Evolutionary conservation across 2,329 filamentous ascomycete genomes (phyloP), one percentile per base, ranked within the genome.

Genomic region (Fusarium brevicatenulatum): DNA sequence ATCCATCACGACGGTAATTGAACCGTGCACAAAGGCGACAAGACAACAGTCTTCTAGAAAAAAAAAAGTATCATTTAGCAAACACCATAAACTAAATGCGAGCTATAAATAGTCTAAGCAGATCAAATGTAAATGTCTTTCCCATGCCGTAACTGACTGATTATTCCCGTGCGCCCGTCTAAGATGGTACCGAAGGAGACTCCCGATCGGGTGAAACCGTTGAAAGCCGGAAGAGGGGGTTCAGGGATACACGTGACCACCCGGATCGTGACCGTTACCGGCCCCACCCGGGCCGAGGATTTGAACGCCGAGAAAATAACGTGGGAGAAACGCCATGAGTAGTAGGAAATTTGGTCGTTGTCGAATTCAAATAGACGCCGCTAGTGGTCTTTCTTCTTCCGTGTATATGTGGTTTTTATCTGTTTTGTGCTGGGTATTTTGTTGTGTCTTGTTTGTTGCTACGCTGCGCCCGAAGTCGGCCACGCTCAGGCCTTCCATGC

Each of bases 401-500:
- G 47, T 49, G 28, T 55, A 53, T 64, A 28, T 47, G 47, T 42
- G 49, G 30, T 11, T 42, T 50, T 40, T 16, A 30, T 19, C n/a
- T 44, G 54, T 43, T 28, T 37, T 57, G n/a, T 69, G 43, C 43
- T 50, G 50, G 40, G 46, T 57, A 25, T 68, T 34, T 52, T 55
- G 28, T 40, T 47, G 36, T 36, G 42, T 49, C 32, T 52, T 53
- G 56, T 36, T 55, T 50, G 66, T 46, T 52, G 66, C 55, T 47
- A 50, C 52, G 53, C 43, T 52, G 63, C 40, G 56, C 71, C 71
- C 71, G 71, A 74, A 65, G 71, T 72, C 71, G 71, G 71, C 55
- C 53, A 36, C 58, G 50, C 67, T 73, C 55, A 73, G 49, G 71
- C 63, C 64, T 73, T 73, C 71, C 71, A 73, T 32, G 71, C 68